A percentile compares a stretch with the other conserved stretches of the same genome.
Conservation (phyloP, 192 early-diverging fungal genomes). For the Jimgerdemannia lactiflua region DNA sequence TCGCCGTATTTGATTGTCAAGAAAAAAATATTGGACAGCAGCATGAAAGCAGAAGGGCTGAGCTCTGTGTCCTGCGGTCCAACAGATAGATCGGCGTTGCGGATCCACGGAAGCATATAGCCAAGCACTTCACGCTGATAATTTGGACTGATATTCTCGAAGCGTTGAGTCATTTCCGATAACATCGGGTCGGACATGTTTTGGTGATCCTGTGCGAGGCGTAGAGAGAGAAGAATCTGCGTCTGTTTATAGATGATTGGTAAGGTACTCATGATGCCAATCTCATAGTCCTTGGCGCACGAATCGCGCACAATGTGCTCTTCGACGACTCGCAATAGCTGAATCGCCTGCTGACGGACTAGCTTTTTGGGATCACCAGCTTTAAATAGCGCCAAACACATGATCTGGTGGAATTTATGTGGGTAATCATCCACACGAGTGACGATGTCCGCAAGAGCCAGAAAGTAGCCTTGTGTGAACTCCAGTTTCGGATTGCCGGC, state of each 20-base stretch:
- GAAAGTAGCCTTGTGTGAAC: conserved; percentile 72
- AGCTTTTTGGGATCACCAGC: conserved; percentile 66
- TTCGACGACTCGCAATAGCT: conserved; percentile 71
- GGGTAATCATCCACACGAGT: conserved; percentile 59
- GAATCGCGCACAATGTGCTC: conserved; percentile 55
- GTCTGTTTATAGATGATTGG: conserved; percentile 80
- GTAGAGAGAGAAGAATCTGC: conserved; percentile 64
- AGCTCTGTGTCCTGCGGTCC: conserved; percentile 42
- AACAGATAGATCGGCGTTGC: conserved; percentile 63
- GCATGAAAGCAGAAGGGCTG: conserved; percentile 44
- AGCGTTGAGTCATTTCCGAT: conserved; percentile 71
- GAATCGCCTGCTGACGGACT: conserved; percentile 67
- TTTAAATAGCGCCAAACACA: conserved; percentile 77
- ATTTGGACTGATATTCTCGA: conserved; percentile 56
- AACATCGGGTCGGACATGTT: conserved; percentile 68
- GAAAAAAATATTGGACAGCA: conserved; percentile 78
- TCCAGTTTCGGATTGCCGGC: conserved; percentile 55
- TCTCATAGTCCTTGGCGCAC: conserved; percentile 61
- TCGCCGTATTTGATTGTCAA: conserved; percentile 82
- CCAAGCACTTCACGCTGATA: conserved; percentile 67
- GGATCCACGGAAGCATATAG: conserved; percentile 80
- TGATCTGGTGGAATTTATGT: conserved; percentile 55
- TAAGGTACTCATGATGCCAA: conserved; percentile 66
- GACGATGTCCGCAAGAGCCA: conserved; percentile 70
- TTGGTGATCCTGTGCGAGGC: conserved; percentile 61